Evolutionary conservation across 345 rosid species (phyloP), one percentile per base, ranked within the genome.

Genomic region (Citropsis articulata): DNA sequence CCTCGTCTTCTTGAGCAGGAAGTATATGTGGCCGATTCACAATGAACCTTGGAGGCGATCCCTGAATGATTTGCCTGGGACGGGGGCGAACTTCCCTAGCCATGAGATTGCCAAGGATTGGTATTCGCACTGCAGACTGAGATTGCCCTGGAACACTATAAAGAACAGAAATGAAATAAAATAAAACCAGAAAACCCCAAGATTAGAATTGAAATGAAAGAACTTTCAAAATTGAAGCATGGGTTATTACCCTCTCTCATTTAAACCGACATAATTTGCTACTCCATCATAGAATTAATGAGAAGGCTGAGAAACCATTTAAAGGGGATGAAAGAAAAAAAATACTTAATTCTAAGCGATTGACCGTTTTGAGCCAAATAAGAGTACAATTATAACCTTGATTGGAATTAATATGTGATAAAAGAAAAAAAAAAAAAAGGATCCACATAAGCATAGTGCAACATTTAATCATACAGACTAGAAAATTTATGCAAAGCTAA

Each of bases 1-100:
- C 88, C 73, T 83, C 85, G 4, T 78, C 89, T 72, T 66, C 78
- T 7, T 24, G 63, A 21, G 64, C 40, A 18, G 81, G 33, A 57
- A 5, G 83, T 24, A 72, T 21, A 70, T 12, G 76, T 16, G 35
- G 55, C 40, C 24, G 85, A 72, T 24, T 45, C 0, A n/a, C 7
- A 35, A 35, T 1, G 42, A 38, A 19, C 33, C 79, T 18, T 70
- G 73, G 80, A 75, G 81, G 77, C 19, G 86, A 6, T n/a, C 33
- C 72, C 33, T 18, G 78, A 61, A 75, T 57, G 35, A 74, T 42
- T 65, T 16, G 66, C 33, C 71, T 60, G 16, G 68, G 68, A 36
- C 33, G 27, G 19, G 74, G 77, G 19, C 7, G 38, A 61, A 30
- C 13, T 18, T 75, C 78, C 50, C 76, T 77, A 33, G 21, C 45